These are phyloP conservation scores for Acanthochlamys bracteata DNA, from an alignment of 106 monocot genomes.

Conservation along the genomic window DNA sequence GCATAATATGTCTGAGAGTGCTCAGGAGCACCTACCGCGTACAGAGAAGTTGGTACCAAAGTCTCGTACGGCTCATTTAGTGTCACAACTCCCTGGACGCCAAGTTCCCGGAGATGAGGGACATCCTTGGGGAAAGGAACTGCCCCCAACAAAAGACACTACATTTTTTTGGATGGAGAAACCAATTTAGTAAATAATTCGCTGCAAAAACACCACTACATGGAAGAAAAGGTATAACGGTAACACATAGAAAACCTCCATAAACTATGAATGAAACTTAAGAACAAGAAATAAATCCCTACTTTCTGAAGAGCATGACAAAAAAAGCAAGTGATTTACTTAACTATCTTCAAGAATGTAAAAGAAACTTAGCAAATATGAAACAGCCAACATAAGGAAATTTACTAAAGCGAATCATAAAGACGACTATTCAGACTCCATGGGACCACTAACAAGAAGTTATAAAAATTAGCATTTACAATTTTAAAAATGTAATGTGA, in stretches of 20 bases:
- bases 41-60: slow-evolving; percentile 60
- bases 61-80: slow-evolving; percentile 76
- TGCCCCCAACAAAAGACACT: slow-evolving; percentile 64
- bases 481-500: no score
- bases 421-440: no score
- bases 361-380: no score
- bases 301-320: no score
- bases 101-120: slow-evolving; percentile 45
- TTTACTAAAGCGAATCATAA: no score
- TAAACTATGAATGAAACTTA: no score
- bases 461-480: no score
- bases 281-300: no score
- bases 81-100: slow-evolving; percentile 59
- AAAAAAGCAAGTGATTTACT: no score
- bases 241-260: neutral
- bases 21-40: slow-evolving; percentile 25
- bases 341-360: no score
- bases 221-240: neutral
- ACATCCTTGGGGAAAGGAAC: slow-evolving; percentile 74
- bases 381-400: no score
- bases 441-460: no score
- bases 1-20: neutral
- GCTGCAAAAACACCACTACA: neutral
- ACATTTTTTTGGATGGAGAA: neutral
- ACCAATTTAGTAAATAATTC: neutral